Conservation (phyloP, 169 alveolate species). For the Eimeria sp. region DNA sequence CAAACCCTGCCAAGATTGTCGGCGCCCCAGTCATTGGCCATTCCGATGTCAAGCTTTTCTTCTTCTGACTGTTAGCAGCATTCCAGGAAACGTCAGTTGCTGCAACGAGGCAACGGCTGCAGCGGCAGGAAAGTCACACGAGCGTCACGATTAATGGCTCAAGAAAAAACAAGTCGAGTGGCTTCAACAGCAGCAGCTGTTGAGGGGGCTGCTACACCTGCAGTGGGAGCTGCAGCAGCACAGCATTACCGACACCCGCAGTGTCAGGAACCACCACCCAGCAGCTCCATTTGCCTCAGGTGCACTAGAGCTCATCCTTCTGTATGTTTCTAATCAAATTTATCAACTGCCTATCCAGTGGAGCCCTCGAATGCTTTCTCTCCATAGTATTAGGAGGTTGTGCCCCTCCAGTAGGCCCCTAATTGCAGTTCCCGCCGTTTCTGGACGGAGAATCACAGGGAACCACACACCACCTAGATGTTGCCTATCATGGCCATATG, state of each 20-base stretch:
- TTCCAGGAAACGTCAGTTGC: neutral
- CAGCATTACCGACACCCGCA: neutral
- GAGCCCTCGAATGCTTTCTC: neutral
- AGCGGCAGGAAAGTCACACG: neutral
- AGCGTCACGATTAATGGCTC: neutral
- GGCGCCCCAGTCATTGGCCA: neutral
- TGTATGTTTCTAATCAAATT: neutral
- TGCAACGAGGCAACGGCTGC: neutral
- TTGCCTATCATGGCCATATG: neutral
- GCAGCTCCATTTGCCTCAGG: neutral
- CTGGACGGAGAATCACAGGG: neutral
- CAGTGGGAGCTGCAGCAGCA: slow-evolving; percentile 5
- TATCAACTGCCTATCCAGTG: neutral
- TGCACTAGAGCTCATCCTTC: neutral
- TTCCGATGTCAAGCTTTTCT: neutral
- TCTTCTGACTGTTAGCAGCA: neutral
- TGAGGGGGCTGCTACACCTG: neutral
- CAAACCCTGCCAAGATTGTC: neutral
- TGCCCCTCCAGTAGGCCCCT: neutral
- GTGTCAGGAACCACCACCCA: neutral
- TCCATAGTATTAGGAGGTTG: neutral
- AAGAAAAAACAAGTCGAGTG: neutral
- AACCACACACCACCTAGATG: neutral
- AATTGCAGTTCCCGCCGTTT: neutral
- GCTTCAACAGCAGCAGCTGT: neutral